Conservation (phyloP, 768 basidiomycete species). For the Suillus fuscotomentosus region DNA sequence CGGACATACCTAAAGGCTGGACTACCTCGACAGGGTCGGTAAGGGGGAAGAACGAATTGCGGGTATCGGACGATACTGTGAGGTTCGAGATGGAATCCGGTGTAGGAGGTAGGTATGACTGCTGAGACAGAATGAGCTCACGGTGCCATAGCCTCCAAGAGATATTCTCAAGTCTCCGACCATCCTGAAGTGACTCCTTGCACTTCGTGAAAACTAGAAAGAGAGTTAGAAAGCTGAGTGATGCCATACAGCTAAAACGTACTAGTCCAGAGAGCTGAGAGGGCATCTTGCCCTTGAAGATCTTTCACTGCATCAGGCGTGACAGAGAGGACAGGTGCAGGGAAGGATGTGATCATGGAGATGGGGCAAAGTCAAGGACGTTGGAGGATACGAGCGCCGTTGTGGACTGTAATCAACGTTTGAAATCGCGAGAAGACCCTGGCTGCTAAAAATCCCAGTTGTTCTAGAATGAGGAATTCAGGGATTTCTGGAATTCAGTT, state of each 20-base stretch:
- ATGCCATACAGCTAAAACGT: conserved; percentile 17
- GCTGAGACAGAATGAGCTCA: conserved; percentile 45
- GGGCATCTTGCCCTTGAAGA: conserved; percentile 66
- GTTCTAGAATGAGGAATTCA: conserved; percentile 12
- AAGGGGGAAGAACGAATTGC: conserved; percentile 28
- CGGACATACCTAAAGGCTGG: conserved; percentile 16
- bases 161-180: conserved; percentile 82
- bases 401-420: conserved; percentile 20
- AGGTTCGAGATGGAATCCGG: conserved; percentile 25
- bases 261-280: conserved; percentile 71
- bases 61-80: conserved; percentile 20
- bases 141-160: conserved; percentile 85
- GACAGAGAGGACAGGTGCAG: conserved; percentile 67
- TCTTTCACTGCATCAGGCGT: conserved; percentile 64
- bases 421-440: conserved; percentile 13
- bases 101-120: conserved; percentile 24
- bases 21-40: conserved; percentile 13
- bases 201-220: conserved; percentile 78
- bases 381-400: conserved; percentile 9
- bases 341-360: conserved; percentile 50
- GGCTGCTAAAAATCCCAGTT: conserved; percentile 11
- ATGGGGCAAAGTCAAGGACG: conserved; percentile 12
- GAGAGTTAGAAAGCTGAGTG: conserved; percentile 8
- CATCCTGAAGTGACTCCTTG: conserved; percentile 76
- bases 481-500: conserved; percentile 6